Conservation (phyloP, 2,329 filamentous ascomycete species). For the Xylariaceae sp. region DNA sequence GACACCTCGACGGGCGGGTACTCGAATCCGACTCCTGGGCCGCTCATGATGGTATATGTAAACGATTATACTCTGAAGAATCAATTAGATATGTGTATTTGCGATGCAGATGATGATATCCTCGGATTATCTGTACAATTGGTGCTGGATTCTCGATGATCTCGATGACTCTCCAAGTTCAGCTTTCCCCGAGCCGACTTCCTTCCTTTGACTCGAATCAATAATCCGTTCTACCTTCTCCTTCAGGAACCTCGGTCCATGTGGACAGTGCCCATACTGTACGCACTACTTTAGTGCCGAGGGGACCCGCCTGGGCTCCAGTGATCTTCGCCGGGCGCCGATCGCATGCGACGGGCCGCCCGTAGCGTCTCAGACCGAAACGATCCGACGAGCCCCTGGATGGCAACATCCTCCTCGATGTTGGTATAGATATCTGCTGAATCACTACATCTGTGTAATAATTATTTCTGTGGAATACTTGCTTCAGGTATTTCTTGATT, state of each 20-base stretch:
- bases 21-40: constrained; percentile 66
- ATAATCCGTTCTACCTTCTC: neutral
- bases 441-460: no score
- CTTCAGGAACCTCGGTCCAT: neutral
- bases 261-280: neutral
- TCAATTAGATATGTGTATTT: no score
- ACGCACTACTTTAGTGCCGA: neutral
- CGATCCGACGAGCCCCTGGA: neutral
- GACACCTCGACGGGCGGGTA: constrained; percentile 70
- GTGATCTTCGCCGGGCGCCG: neutral
- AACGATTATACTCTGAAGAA: neutral
- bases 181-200: no score
- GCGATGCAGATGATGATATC: no score
- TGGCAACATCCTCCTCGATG: no score
- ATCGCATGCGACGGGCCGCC: neutral
- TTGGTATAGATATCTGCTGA: no score
- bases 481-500: no score
- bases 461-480: no score
- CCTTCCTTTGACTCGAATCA: neutral
- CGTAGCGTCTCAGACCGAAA: neutral
- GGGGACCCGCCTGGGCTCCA: neutral
- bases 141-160: no score
- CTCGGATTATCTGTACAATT: no score
- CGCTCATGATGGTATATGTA: constrained; percentile 34
- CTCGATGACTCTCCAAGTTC: no score